Base-by-base conservation (phyloP, 2,329 filamentous ascomycete species). In the Trematosphaeria pertusa region DNA sequence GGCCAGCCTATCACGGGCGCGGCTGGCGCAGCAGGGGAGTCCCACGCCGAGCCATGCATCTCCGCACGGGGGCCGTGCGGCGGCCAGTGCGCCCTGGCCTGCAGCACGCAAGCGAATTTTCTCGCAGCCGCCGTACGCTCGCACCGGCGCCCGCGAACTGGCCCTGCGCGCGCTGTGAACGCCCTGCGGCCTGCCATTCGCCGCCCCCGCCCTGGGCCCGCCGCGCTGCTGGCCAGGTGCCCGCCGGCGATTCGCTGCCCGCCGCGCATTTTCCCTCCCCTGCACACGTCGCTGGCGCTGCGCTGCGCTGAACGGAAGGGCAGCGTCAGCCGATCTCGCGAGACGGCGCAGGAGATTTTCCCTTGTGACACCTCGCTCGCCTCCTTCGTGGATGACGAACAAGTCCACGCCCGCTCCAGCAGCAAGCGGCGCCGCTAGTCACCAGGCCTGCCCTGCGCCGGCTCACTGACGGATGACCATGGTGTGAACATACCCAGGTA, bases 361-460 rank as follows among this genome's bases (percentile, higher is more conserved):
- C 47, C 48, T 46, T 55, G 54, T 55, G 51, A 55, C 54, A 54
- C 54, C 24, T n/a, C 17, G 37, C n/a, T 42, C 31, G 17, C 34
- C 20, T 21, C 21, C 32, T 34, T 43, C 49, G 48, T 50, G 45
- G 42, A 60, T 64, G 63, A 64, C 63, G 54, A 56, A 51, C 37
- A 48, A 31, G 43, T 37, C 47, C 48, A 20, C 30, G 34, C 31
- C 18, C 28, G 35, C 12, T 14, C n/a, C n/a, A n/a, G n/a, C 15
- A 31, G 34, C 43, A 36, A 37, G 21, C 43, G 33, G 21, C 38
- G 30, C 48, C 50, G 49, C 61, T 62, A 59, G 66, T 69, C 66
- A 68, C 62, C 65, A 64, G 65, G 50, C 48, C 54, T 56, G 57
- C 59, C 62, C 56, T 65, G 57, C 64, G 65, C 62, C 61, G 56